Evolutionary conservation across 331 rosid species (phyloP), one percentile per base, ranked within the genome.

Genomic region (Arachis monticola): DNA sequence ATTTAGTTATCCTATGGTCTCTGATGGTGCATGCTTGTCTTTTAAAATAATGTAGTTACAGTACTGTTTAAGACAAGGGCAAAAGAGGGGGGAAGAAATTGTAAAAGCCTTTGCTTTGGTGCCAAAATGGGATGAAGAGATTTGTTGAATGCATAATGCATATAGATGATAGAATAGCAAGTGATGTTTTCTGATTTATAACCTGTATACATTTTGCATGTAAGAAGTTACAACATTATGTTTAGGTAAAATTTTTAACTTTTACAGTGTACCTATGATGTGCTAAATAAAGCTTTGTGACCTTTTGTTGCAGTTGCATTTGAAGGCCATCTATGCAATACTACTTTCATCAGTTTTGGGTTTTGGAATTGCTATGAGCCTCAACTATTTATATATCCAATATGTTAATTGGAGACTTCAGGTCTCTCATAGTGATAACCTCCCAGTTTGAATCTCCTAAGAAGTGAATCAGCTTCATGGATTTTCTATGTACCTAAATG

Each of bases 301-400:
- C 30, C 64, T 59, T 38, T 38, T 82, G 78, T 80, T 84, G 90
- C 95, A 94, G 99, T 73, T 94, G 74, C 87, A 88, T 73, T 77
- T 94, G 80, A 67, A 50, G 41, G 91, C 93, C 66, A 74, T 94
- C 31, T 88, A 87, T 83, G 86, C 99, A 22, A 83, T 94, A 61
- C 60, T 94, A 58, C 85, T 94, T 51, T 87, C 99, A 66, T 77
- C 99, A 30, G 81, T 90, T 57, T 30, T 88, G 78, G 97, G 99
- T 48, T 94, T 87, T 60, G 99, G 97, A 67, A 27, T 85, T 80
- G 80, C 99, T 47, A 90, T 92, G 96, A 80, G 85, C 55, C 71
- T 94, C 81, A 94, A 94, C 83, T 72, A 88, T 56, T 11, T 82
- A 59, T 92, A 85, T 72, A 82, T 90, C 74, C 91, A 87, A 31